Evolutionary conservation across 1,139 yeast species (phyloP), one percentile per base, ranked within the genome.

Genomic region (Yamadazyma friedrichii): DNA sequence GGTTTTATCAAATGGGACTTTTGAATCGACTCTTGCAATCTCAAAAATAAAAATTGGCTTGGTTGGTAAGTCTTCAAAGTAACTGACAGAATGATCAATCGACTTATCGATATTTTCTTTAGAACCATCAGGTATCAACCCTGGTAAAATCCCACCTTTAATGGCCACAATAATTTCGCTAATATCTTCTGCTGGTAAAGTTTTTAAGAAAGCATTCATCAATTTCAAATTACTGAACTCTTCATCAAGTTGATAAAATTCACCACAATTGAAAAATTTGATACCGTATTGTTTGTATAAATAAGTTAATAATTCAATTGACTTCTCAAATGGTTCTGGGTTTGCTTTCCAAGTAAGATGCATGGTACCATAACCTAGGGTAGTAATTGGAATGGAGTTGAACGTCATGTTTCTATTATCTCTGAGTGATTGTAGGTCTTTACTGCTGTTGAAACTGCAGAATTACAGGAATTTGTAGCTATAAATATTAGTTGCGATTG

Each of bases 251-350:
- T 49, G 50, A 55, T 88, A 88, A 56, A 88, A 86, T 52, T 84
- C 93, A 42, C 94, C 95, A 25, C 79, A 79, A 55, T 88, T 88
- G 64, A 87, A 65, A 45, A 84, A 73, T 25, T 74, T 76, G 42
- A 75, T 75, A 27, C 80, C 81, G 32, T 70, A 65, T 27, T 74
- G 69, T 8, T 49, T 44, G 33, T 58, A 40, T 9, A 80, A 80
- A 35, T 64, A 65, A 45, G 72, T 70, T 55, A 81, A 62, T 10
- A 72, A 58, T 30, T 70, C 72, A 44, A 79, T 61, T 2, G 82
- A 72, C 43, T 71, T 64, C 32, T 70, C 76, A 31, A 66, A 59
- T 20, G 82, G 71, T 15, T 62, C 59, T n/a, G 75, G 76, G 2
- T 48, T 53, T 2, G 78, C 73, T 5, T 64, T 64, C 80, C 81